phyloP scores from a whole-genome alignment of 257 asterid species.

The Penstemon barbatus region DNA sequence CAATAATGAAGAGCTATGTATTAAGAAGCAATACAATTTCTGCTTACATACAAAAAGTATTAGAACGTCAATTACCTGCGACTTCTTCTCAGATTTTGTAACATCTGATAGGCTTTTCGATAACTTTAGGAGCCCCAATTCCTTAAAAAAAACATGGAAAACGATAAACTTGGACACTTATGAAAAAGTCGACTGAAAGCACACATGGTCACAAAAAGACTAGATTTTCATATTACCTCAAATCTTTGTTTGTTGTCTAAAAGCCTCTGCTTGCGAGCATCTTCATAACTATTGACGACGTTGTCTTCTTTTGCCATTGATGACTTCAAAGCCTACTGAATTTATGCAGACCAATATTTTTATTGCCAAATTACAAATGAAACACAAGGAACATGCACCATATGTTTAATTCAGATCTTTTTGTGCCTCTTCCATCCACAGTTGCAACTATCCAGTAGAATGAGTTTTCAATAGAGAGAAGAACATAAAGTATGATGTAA shows the following conservation, averaged over 20 bases:
- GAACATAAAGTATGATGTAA: too few relatives aligned
- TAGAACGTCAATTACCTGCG: constrained; percentile 46
- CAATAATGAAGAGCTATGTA: neutral
- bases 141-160: constrained; percentile 42
- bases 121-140: constrained; percentile 69
- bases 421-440: too few relatives aligned
- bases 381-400: too few relatives aligned
- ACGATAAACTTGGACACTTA: neutral
- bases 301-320: constrained; percentile 45
- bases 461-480: too few relatives aligned
- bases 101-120: constrained; percentile 56
- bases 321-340: constrained; percentile 7
- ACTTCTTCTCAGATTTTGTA: constrained; percentile 52
- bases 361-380: too few relatives aligned
- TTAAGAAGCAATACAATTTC: neutral
- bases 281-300: constrained; percentile 57
- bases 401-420: too few relatives aligned
- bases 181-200: neutral
- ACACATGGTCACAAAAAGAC: too few relatives aligned
- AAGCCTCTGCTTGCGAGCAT: constrained; percentile 70
- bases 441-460: too few relatives aligned
- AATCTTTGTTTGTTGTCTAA: constrained; percentile 66
- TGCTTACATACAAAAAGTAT: constrained; percentile 10
- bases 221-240: constrained; percentile 45
- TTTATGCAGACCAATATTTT: too few relatives aligned